Evolutionary conservation across 2,329 filamentous ascomycete species (phyloP).

Genomic region (Penicillium janthinellum): DNA sequence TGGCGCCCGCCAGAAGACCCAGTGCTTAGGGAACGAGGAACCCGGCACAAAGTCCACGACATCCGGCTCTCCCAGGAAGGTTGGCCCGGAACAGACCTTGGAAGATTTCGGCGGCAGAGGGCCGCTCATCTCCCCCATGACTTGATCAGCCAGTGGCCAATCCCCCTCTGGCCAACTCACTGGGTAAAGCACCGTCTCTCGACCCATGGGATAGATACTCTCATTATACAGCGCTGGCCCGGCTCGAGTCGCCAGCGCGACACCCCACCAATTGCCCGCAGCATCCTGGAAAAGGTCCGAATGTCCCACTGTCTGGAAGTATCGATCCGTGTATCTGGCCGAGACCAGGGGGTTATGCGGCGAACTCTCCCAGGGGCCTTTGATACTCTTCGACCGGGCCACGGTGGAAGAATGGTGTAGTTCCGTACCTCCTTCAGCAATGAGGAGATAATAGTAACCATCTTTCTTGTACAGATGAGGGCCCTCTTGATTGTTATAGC

Average conservation of each 20-base stretch:
- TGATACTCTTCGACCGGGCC: slow-evolving; percentile 27
- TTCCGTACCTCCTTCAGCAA: slow-evolving; percentile 17
- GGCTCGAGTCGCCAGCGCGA: slow-evolving; percentile 49
- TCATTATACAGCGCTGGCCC: slow-evolving; percentile 31
- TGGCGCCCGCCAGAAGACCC: slow-evolving; percentile 60
- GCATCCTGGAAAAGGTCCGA: slow-evolving; percentile 58
- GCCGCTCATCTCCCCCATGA: slow-evolving; percentile 18
- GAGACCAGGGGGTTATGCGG: slow-evolving; percentile 49
- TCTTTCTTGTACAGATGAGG: slow-evolving; percentile 32
- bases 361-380: slow-evolving; percentile 47
- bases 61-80: slow-evolving; percentile 49
- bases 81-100: slow-evolving; percentile 30
- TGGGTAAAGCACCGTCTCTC: slow-evolving; percentile 55
- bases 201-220: slow-evolving; percentile 55
- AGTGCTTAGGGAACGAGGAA: slow-evolving; percentile 54
- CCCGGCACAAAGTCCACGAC: slow-evolving; percentile 50
- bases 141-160: slow-evolving; percentile 46
- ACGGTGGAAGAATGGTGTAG: slow-evolving; percentile 19
- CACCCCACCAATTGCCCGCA: slow-evolving; percentile 56
- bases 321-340: slow-evolving; percentile 38
- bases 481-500: slow-evolving; percentile 37
- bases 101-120: slow-evolving; percentile 9
- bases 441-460: slow-evolving; percentile 31
- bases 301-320: slow-evolving; percentile 57
- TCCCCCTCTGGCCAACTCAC: slow-evolving; percentile 52